phyloP scores from a whole-genome alignment of 257 asterid species.

The Nicotiana knightiana region DNA sequence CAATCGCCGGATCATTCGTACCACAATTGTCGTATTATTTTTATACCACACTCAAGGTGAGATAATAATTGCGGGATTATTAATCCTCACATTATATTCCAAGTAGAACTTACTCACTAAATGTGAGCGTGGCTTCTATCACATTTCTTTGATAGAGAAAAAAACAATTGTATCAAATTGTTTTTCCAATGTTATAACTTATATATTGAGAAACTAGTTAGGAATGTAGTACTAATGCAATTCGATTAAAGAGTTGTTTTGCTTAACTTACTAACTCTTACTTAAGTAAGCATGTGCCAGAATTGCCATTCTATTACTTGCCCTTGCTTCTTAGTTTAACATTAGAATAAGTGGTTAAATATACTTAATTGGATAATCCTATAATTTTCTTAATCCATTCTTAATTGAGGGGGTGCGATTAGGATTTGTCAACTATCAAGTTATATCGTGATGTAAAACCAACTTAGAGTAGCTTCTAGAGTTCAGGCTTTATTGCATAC shows the following conservation, averaged over 20 bases:
- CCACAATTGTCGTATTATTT: too few species aligned
- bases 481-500: background rate
- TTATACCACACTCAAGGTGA: too few species aligned
- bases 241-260: background rate
- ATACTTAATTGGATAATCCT: background rate
- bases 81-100: too few species aligned
- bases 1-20: too few species aligned
- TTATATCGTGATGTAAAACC: background rate
- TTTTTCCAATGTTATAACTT: background rate
- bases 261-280: background rate
- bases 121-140: background rate
- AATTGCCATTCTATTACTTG: background rate
- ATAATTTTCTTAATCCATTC: background rate
- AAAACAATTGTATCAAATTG: background rate
- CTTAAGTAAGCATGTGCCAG: background rate
- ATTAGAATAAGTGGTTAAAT: too few species aligned
- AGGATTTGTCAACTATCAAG: background rate
- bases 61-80: too few species aligned
- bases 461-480: background rate
- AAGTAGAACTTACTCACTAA: too few species aligned
- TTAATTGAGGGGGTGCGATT: background rate
- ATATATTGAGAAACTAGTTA: background rate
- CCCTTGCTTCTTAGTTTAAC: background rate
- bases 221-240: background rate
- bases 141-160: background rate